phyloP scores from a whole-genome alignment of 139 green algal genomes.

The Picochlorum sp. region DNA sequence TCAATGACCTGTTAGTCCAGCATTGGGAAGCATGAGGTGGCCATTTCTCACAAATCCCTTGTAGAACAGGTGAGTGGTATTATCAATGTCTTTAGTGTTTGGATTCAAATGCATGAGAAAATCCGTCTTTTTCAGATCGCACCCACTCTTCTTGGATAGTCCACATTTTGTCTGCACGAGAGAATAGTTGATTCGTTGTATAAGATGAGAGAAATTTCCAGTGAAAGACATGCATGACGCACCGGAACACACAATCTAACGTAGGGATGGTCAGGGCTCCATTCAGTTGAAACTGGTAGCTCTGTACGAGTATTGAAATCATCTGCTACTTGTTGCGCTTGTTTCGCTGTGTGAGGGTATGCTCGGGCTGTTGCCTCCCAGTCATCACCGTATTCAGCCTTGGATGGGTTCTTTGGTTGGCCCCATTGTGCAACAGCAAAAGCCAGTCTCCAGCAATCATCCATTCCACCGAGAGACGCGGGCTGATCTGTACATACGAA shows the following conservation, averaged over 20 bases:
- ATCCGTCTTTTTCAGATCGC: not conserved
- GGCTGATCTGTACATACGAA: not conserved
- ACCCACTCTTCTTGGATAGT: not conserved
- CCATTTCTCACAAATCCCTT: slow-evolving; percentile 1
- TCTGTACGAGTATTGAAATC: not conserved
- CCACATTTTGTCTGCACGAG: not conserved
- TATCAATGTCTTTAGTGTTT: not conserved
- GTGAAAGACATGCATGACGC: not conserved
- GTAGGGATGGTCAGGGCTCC: not conserved
- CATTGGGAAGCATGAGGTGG: slow-evolving; percentile 1
- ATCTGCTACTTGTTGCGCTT: slow-evolving; percentile 2
- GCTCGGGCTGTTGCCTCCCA: not conserved
- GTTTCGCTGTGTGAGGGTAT: not conserved
- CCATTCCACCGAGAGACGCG: not conserved
- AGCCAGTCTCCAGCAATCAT: slow-evolving; percentile 1
- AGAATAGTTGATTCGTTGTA: not conserved
- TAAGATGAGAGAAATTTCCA: not conserved
- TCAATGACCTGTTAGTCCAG: slow-evolving; percentile 1
- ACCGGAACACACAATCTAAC: slow-evolving; percentile 4
- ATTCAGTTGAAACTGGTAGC: not conserved
- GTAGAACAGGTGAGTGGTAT: slow-evolving; percentile 3
- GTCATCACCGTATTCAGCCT: slow-evolving; percentile 3
- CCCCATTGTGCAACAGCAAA: slow-evolving; percentile 3
- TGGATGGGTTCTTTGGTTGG: not conserved
- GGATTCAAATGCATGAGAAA: slow-evolving; percentile 5